Evolutionary conservation across 2,329 filamentous ascomycete genomes (phyloP), one percentile per base, ranked within the genome.

Genomic region (Fusarium oligoseptatum): DNA sequence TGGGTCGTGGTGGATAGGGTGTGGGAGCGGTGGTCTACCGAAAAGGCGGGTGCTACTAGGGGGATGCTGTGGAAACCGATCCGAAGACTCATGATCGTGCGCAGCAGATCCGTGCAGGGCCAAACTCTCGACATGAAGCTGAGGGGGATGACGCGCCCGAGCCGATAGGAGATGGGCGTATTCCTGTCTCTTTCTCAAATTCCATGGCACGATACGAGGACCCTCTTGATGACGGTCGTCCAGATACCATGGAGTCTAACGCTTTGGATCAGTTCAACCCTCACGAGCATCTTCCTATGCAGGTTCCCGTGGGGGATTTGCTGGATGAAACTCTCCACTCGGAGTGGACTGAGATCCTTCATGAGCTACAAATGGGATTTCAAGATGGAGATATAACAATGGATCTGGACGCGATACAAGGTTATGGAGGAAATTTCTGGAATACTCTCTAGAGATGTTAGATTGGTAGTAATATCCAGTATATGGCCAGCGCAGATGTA

Each of bases 51-150:
- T 22, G 32, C 55, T 15, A 55, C 29, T 11, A 57, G 15, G 20
- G 55, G 55, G 29, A 57, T 57, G 55, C n/a, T 57, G n/a, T 57
- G 32, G 55, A 57, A 57, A 20, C 55, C 55, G 34, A 57, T 57
- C 24, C 32, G 55, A 14, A 10, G 55, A n/a, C 55, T 57, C 3
- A 39, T 57, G 34, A 39, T 57, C 55, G 55, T 24, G 55, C 55
- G 32, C 55, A 57, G 17, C 55, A 57, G 55, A 57, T 14, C 6
- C 29, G 55, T 22, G 55, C 17, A 20, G 27, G 50, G 15, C 9
- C 17, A 17, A 20, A 34, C 32, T 34, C 32, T 34, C 32, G 29
- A 29, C 29, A 20, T 29, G 12, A 29, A 32, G 15, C 24, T 55
- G 50, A n/a, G 15, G 14, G 32, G 27, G n/a, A 29, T 32, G 32